Conservation (phyloP, 164 flowering plant genomes). For the Annona cherimola region DNA sequence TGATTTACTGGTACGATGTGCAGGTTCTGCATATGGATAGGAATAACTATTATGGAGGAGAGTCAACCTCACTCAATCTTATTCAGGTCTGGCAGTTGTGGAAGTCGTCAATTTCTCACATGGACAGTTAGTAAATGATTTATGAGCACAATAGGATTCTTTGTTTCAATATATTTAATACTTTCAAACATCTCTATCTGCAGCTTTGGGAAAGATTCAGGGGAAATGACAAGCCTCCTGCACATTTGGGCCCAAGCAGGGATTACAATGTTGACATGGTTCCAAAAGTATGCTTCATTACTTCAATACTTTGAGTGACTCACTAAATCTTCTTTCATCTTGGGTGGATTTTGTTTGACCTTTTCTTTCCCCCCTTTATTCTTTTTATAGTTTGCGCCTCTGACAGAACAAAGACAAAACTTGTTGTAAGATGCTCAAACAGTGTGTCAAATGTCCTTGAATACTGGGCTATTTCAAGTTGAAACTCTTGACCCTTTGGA, state of each 20-base stretch:
- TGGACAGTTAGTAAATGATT: neutral
- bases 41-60: constrained; percentile 94
- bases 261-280: constrained; percentile 96
- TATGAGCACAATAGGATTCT: neutral
- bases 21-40: constrained; percentile 93
- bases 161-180: neutral
- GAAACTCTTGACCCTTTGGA: too few relatives aligned
- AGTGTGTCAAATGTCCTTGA: too few relatives aligned
- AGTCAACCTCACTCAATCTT: constrained; percentile 72
- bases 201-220: constrained; percentile 89
- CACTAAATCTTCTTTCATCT: too few relatives aligned
- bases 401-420: too few relatives aligned
- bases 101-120: neutral
- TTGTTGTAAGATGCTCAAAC: too few relatives aligned
- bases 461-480: too few relatives aligned
- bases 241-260: constrained; percentile 77
- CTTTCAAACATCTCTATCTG: constrained; percentile 3
- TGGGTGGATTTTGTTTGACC: too few relatives aligned
- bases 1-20: neutral
- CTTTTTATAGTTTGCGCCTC: too few relatives aligned
- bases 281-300: constrained; percentile 56
- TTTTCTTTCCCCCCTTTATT: too few relatives aligned
- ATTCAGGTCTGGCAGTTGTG: constrained; percentile 42
- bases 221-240: constrained; percentile 78
- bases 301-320: neutral